Conservation (phyloP, 176 grass and related monocot genomes). For the Canna indica region DNA sequence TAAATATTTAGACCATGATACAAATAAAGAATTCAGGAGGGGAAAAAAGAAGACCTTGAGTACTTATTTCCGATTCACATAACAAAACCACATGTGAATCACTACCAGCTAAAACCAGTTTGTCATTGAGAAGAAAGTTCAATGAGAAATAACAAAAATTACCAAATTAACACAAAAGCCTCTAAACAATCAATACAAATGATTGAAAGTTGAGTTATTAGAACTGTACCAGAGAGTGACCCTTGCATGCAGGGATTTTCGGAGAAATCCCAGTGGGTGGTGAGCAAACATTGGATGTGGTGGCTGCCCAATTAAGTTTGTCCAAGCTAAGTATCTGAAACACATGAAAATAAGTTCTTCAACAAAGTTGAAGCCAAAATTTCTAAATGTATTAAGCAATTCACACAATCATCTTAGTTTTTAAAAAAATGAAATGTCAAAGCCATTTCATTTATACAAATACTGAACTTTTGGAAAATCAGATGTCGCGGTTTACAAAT, state of each 20-base stretch:
- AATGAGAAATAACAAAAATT: conserved; percentile 4
- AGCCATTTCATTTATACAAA: too few species aligned
- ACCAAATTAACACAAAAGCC: neutral
- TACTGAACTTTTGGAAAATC: too few species aligned
- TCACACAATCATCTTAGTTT: too few species aligned
- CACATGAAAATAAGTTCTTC: conserved; percentile 24
- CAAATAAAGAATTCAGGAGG: too few species aligned
- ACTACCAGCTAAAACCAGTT: neutral
- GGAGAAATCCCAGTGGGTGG: conserved; percentile 34
- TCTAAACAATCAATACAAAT: conserved; percentile 2
- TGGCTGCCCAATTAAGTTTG: conserved; percentile 67
- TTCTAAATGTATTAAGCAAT: neutral
- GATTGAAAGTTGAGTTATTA: conserved; percentile 24
- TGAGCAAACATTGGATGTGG: conserved; percentile 50
- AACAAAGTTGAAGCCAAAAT: neutral
- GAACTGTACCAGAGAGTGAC: conserved; percentile 81
- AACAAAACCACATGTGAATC: neutral
- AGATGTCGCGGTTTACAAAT: too few species aligned
- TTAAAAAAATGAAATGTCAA: neutral
- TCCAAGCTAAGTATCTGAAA: conserved; percentile 85
- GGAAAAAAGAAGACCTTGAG: neutral
- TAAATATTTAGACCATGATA: too few species aligned
- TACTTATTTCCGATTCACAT: neutral
- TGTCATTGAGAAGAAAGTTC: neutral
- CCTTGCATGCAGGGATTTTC: conserved; percentile 79